Base-by-base conservation (phyloP, 306 rosid species). In the Coriaria nepalensis region DNA sequence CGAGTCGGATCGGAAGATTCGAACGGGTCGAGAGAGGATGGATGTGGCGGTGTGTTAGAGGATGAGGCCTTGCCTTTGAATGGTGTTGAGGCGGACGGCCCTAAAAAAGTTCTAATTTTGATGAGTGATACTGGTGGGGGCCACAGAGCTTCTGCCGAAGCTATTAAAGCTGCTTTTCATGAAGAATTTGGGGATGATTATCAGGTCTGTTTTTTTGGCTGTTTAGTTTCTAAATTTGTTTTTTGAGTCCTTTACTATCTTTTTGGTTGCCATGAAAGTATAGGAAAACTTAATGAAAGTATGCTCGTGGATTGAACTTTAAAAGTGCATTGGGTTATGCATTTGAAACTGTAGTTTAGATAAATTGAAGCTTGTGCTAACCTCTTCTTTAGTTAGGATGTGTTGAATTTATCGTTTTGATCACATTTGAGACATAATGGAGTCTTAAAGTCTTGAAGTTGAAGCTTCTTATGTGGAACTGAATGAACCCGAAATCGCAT, bases 101-200 rank as follows among this genome's bases (percentile, higher is more conserved):
- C 87, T 1, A 90, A 81, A 46, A 82, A 68, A 6, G 98, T 90
- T 56, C 62, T 85, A 59, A 90, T 90, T 72, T 73, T 90, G 78
- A 90, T 90, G 98, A 90, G 98, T 65, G 95, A 90, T 49, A 90
- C 98, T 6, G 98, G 98, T 45, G 98, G 98, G 35, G 98, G 98
- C 8, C 98, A 90, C 69, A 75, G 98, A 13, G 98, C 98, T 66
- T 90, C 98, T 0, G 98, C 98, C 4, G 98, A 90, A 63, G 98
- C 98, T 7, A 90, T 90, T 11, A 90, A 77, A 47, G 85, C 85
- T 2, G 83, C 98, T 33, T 90, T 90, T 51, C 45, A 90, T 68
- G 62, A 85, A 64, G 81, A 79, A 57, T 90, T 60, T 63, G 95
- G 94, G 12, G 80, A 81, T 14, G 73, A 73, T 12, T 90, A 90